Evolutionary conservation across 805 yeast species (phyloP).

Genomic region (Yarrowia alimentaria): DNA sequence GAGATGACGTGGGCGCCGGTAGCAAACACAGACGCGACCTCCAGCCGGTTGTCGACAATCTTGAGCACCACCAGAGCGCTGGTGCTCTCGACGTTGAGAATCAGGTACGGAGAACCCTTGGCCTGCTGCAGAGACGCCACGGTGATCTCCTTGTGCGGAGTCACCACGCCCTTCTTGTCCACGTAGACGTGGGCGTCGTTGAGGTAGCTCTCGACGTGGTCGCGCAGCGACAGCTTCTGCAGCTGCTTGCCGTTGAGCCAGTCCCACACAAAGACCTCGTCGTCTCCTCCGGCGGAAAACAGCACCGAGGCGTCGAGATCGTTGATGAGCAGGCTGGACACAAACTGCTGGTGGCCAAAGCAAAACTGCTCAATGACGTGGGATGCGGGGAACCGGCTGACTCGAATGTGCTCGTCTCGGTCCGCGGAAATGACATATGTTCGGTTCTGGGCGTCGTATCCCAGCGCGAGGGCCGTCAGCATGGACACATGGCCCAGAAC

Average conservation of each 20-base stretch:
- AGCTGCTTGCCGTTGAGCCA: slow-evolving; percentile 61
- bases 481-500: slow-evolving; percentile 94
- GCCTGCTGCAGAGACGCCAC: slow-evolving; percentile 39
- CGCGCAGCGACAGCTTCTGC: slow-evolving; percentile 50
- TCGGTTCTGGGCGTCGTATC: slow-evolving; percentile 46
- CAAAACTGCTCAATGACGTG: slow-evolving; percentile 77
- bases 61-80: slow-evolving; percentile 37
- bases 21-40: slow-evolving; percentile 35
- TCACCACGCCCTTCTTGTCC: slow-evolving; percentile 16
- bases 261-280: slow-evolving; percentile 68
- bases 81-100: slow-evolving; percentile 37
- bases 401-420: slow-evolving; percentile 92
- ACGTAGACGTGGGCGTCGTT: slow-evolving; percentile 58
- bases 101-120: slow-evolving; percentile 38
- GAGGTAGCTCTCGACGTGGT: slow-evolving; percentile 46
- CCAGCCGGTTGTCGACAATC: slow-evolving; percentile 32
- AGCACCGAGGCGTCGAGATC: slow-evolving; percentile 51
- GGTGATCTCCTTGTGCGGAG: slow-evolving; percentile 29
- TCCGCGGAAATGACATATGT: slow-evolving; percentile 72
- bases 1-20: slow-evolving; percentile 36
- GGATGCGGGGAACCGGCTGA: slow-evolving; percentile 75
- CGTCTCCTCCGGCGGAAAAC: slow-evolving; percentile 92
- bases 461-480: slow-evolving; percentile 72
- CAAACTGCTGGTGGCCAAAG: slow-evolving; percentile 83
- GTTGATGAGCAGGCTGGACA: slow-evolving; percentile 63